These are phyloP conservation scores for Xylariomycetidae sp. DNA, from an alignment of 2,329 filamentous ascomycete species.

Conservation along the genomic window DNA sequence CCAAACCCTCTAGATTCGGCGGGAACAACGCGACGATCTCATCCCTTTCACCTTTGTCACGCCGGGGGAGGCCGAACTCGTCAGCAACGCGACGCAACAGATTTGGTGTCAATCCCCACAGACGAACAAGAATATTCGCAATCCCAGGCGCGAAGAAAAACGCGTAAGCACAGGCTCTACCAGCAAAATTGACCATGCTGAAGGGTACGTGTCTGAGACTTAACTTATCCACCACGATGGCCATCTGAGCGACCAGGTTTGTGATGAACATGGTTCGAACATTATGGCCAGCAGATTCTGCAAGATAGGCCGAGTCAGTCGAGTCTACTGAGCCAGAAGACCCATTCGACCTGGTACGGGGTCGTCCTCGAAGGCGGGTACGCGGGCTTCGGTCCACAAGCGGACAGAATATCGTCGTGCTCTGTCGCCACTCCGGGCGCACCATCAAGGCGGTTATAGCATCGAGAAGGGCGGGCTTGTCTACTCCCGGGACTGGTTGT, in stretches of 20 bases:
- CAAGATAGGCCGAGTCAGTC: slow-evolving; percentile 43
- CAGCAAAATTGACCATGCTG: slow-evolving; percentile 77
- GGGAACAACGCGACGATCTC: slow-evolving; percentile 69
- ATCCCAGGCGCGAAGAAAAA: slow-evolving; percentile 90
- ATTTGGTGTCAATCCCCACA: slow-evolving; percentile 71
- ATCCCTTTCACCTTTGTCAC: slow-evolving; percentile 52
- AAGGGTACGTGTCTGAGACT: slow-evolving; percentile 64
- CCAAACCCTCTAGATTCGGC: slow-evolving; percentile 52
- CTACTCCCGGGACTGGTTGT: slow-evolving; percentile 77
- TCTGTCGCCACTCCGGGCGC: slow-evolving; percentile 78
- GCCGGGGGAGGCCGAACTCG: slow-evolving; percentile 61
- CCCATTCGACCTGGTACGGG: slow-evolving; percentile 46
- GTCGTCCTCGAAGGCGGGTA: slow-evolving; percentile 41
- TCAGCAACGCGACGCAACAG: slow-evolving; percentile 67
- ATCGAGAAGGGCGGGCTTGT: slow-evolving; percentile 76
- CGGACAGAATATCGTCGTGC: slow-evolving; percentile 63
- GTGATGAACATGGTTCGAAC: slow-evolving; percentile 81
- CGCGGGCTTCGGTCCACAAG: slow-evolving; percentile 50
- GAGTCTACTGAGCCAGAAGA: slow-evolving; percentile 65
- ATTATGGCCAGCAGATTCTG: slow-evolving; percentile 77
- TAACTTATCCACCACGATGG: slow-evolving; percentile 85
- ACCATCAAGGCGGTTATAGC: slow-evolving; percentile 79
- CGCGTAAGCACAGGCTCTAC: slow-evolving; percentile 85
- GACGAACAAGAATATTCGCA: slow-evolving; percentile 73
- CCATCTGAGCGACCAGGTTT: slow-evolving; percentile 78